Evolutionary conservation across 1,284 basidiomycete genomes (phyloP).

Genomic region (Apiotrichum sp.): DNA sequence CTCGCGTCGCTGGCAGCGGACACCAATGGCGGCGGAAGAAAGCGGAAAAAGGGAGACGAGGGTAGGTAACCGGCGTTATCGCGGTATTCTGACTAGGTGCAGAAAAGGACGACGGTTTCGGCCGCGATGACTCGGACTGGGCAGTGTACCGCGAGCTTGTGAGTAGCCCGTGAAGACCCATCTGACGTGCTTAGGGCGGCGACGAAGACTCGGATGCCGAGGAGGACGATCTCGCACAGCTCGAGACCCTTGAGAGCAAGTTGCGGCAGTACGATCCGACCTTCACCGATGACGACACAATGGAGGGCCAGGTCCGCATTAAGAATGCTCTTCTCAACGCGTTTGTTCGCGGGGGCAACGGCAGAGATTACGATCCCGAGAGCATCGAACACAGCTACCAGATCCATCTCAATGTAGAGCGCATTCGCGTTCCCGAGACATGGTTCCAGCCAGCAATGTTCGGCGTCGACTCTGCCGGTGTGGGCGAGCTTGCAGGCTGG

Average conservation of each 20-base stretch:
- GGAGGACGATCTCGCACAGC: conserved; percentile 75
- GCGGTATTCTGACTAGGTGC: conserved; percentile 7
- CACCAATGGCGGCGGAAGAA: conserved; percentile 56
- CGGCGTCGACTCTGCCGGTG: conserved; percentile 87
- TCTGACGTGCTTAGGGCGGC: conserved; percentile 55
- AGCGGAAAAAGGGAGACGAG: conserved; percentile 68
- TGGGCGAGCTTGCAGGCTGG: conserved; percentile 83
- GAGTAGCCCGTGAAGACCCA: conserved; percentile 21
- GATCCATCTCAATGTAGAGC: conserved; percentile 88
- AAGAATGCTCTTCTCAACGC: conserved; percentile 78
- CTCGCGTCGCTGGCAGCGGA: conserved; percentile 87
- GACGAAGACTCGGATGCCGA: conserved; percentile 89
- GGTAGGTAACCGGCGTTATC: conserved; percentile 51
- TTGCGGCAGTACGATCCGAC: conserved; percentile 75
- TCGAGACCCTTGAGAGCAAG: conserved; percentile 72
- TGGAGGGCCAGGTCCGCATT: conserved; percentile 66
- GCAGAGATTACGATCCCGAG: conserved; percentile 56
- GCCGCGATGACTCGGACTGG: conserved; percentile 95
- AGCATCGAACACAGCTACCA: conserved; percentile 60
- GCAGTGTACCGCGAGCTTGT: conserved; percentile 96
- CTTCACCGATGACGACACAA: conserved; percentile 76
- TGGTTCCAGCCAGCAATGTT: conserved; percentile 92
- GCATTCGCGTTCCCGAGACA: conserved; percentile 86
- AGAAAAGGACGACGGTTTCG: conserved; percentile 80
- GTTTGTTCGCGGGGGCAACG: conserved; percentile 58